Conservation (phyloP, 2,329 filamentous ascomycete genomes). For the Dactylellina cionopaga region DNA sequence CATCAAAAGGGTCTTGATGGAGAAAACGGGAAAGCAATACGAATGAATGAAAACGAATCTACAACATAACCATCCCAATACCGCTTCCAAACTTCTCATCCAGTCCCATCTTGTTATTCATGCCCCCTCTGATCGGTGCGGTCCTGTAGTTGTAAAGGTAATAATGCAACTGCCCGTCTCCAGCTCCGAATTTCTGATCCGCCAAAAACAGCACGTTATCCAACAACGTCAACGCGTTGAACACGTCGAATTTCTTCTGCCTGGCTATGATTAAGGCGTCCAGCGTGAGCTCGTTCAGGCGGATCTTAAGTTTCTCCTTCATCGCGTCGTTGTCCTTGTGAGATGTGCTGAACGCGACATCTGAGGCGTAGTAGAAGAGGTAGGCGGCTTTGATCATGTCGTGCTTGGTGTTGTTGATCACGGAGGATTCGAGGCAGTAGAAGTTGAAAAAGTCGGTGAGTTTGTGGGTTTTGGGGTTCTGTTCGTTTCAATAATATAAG, state of each 20-base stretch:
- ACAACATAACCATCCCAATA: constrained; percentile 87
- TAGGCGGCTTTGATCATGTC: constrained; percentile 87
- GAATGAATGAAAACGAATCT: no score
- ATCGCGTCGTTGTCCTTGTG: constrained; percentile 57
- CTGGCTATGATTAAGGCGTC: constrained; percentile 91
- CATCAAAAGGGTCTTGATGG: no score
- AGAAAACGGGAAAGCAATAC: no score
- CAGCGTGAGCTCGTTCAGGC: constrained; percentile 80
- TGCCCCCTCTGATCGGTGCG: constrained; percentile 82
- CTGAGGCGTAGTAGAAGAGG: constrained; percentile 94
- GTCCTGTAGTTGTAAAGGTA: constrained; percentile 98
- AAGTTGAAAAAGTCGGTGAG: constrained; percentile 98
- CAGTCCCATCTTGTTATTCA: constrained; percentile 79
- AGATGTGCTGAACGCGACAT: constrained; percentile 71
- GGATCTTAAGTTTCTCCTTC: constrained; percentile 73
- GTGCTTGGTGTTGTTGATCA: constrained; percentile 83
- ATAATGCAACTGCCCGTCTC: constrained; percentile 94
- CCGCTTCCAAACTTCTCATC: constrained; percentile 83
- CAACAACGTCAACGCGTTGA: constrained; percentile 92
- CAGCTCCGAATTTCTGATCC: constrained; percentile 91
- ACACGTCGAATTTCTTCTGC: constrained; percentile 86
- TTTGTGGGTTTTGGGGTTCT: constrained; percentile 73
- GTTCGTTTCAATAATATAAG: constrained; percentile 57
- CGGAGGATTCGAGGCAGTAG: constrained; percentile 91
- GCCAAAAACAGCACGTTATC: constrained; percentile 95